phyloP scores from a whole-genome alignment of 2,329 filamentous ascomycete species.

The Fonsecaea nubica region DNA sequence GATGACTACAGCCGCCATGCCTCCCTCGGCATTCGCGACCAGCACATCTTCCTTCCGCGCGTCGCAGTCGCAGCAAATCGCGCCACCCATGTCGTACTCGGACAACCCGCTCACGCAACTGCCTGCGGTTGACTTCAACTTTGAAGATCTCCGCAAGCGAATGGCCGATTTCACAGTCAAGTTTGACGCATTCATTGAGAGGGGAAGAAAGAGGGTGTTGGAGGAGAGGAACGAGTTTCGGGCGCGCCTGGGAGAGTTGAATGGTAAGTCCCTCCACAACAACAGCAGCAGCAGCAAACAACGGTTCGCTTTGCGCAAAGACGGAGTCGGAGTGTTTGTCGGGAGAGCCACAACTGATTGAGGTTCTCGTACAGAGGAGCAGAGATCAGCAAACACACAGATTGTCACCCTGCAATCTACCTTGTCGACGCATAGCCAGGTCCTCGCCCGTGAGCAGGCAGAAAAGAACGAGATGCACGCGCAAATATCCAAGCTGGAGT shows the following conservation, averaged over 20 bases:
- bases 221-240: slow-evolving; percentile 95
- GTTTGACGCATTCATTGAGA: slow-evolving; percentile 94
- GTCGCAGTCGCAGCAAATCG: slow-evolving; percentile 36
- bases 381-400: slow-evolving; percentile 70
- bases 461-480: slow-evolving; percentile 68
- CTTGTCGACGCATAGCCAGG: slow-evolving; percentile 35
- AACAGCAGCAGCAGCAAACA: too few species aligned
- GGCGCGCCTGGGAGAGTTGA: slow-evolving; percentile 84
- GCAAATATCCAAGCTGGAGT: slow-evolving; percentile 63
- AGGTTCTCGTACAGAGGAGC: slow-evolving; percentile 70
- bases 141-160: slow-evolving; percentile 91
- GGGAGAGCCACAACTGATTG: slow-evolving; percentile 3
- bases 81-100: slow-evolving; percentile 32
- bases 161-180: slow-evolving; percentile 90
- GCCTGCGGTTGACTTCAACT: slow-evolving; percentile 91
- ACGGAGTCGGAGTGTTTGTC: neutral
- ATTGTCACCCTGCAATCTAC: slow-evolving; percentile 66
- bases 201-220: slow-evolving; percentile 83
- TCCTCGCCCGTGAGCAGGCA: slow-evolving; percentile 42
- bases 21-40: slow-evolving; percentile 31
- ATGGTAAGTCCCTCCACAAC: slow-evolving; percentile 64
- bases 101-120: slow-evolving; percentile 53
- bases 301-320: too few species aligned
- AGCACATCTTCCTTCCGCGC: slow-evolving; percentile 39
- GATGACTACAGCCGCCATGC: slow-evolving; percentile 30